Percentiles rank a stretch among this genome's conserved stretches.
phyloP scores from a whole-genome alignment of 2,329 filamentous ascomycete species.

The Diaporthe vaccinii region DNA sequence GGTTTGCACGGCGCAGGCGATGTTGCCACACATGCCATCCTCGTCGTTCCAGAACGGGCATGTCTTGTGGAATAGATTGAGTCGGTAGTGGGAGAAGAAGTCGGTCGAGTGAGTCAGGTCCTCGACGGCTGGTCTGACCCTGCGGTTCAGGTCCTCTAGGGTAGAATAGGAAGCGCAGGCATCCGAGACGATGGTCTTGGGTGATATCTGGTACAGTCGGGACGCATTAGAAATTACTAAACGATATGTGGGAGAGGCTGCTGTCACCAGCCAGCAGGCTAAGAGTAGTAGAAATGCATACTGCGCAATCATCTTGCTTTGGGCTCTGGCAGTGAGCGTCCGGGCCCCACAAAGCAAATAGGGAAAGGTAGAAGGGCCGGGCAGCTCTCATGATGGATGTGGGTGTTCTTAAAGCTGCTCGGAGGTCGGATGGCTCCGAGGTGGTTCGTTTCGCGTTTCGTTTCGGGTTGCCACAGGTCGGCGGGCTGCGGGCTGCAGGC shows the following conservation, averaged over 20 bases:
- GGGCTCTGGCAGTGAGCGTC: conserved; percentile 59
- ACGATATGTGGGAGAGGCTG: conserved; percentile 42
- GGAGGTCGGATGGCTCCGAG: conserved; percentile 29
- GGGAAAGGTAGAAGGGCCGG: conserved; percentile 67
- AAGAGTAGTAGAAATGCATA: conserved; percentile 54
- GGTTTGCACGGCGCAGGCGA: conserved; percentile 95
- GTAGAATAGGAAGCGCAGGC: conserved; percentile 94
- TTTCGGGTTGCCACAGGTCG: conserved; percentile 25
- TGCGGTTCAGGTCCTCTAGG: conserved; percentile 85
- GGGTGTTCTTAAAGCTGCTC: conserved; percentile 18
- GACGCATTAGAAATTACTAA: conserved; percentile 56
- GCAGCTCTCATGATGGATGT: conserved; percentile 63
- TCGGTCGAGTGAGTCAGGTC: conserved; percentile 90
- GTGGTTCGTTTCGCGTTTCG: conserved; percentile 37
- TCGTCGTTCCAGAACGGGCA: conserved; percentile 98
- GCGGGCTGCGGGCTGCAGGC: not conserved
- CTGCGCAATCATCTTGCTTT: conserved; percentile 65
- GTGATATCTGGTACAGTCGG: conserved; percentile 77
- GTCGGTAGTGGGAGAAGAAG: conserved; percentile 97
- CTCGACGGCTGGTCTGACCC: conserved; percentile 81
- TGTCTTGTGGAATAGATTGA: conserved; percentile 93
- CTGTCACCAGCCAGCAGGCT: conserved; percentile 44
- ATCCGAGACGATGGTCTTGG: conserved; percentile 89
- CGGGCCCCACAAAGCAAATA: conserved; percentile 68
- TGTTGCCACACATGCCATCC: conserved; percentile 95